phyloP scores from a whole-genome alignment of 176 grass and related monocot species.

The Zoysia japonica region DNA sequence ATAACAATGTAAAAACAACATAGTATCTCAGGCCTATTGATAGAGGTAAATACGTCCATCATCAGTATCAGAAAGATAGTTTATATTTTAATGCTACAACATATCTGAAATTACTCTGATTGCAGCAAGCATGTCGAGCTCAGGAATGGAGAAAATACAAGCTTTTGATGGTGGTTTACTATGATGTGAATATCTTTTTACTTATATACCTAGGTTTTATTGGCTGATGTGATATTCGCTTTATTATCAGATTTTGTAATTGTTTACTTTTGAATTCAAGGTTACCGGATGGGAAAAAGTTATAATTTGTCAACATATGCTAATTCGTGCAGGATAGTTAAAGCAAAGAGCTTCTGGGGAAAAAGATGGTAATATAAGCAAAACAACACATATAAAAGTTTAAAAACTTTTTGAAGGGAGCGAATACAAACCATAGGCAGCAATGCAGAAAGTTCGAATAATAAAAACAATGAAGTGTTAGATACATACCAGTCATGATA shows the following conservation, averaged over 20 bases:
- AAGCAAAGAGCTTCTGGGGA: neutral
- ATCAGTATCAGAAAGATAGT: constrained; percentile 10
- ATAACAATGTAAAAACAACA: constrained; percentile 4
- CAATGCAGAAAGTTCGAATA: neutral
- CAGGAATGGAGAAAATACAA: neutral
- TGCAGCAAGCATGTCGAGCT: neutral
- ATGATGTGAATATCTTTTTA: neutral
- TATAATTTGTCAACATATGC: neutral
- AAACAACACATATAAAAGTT: constrained; percentile 6
- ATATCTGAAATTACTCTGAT: neutral
- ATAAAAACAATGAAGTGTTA: neutral
- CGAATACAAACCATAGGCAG: neutral
- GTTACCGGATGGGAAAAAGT: neutral
- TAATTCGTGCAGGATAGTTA: constrained; percentile 5
- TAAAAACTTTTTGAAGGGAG: neutral
- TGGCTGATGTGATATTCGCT: no score
- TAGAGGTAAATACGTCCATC: constrained; percentile 2
- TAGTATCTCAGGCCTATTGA: constrained; percentile 1
- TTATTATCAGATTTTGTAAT: no score
- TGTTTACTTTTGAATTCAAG: no score
- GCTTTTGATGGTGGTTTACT: neutral
- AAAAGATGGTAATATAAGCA: neutral
- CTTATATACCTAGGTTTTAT: no score
- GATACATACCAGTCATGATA: constrained; percentile 86
- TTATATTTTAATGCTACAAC: neutral